Evolutionary conservation across 2,329 filamentous ascomycete genomes (phyloP).

Genomic region (Apiospora hydei): DNA sequence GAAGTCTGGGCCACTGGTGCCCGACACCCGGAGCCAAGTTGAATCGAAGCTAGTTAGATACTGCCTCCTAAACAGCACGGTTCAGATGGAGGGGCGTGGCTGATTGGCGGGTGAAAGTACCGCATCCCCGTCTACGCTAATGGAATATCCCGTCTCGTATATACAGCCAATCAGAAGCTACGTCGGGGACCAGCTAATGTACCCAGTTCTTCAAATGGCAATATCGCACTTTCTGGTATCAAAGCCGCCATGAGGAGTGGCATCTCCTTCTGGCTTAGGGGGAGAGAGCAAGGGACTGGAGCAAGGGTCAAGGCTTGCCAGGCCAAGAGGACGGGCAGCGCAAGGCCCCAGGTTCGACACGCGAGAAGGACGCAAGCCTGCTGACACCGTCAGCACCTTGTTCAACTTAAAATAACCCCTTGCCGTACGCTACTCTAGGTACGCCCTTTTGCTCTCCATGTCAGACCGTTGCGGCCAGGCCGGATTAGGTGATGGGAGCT

Average conservation of each 20-base stretch:
- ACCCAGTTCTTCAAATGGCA: not conserved
- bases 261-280: not conserved
- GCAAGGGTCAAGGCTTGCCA: not conserved
- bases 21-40: not conserved
- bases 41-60: not conserved
- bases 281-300: no score
- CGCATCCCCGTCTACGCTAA: not conserved
- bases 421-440: not conserved
- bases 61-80: not conserved
- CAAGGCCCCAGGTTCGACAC: constrained; percentile 15
- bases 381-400: constrained; percentile 22
- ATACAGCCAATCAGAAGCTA: not conserved
- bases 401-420: constrained; percentile 23
- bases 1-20: not conserved
- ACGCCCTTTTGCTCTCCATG: constrained; percentile 1
- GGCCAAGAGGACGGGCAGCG: constrained; percentile 3
- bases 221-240: constrained; percentile 1
- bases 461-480: constrained; percentile 14
- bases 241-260: not conserved
- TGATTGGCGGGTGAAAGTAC: constrained; percentile 6
- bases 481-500: not conserved
- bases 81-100: not conserved
- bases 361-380: constrained; percentile 16
- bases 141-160: constrained; percentile 21
- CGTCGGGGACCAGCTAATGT: not conserved